Conservation (phyloP, 2,329 filamentous ascomycete species). For the Westerdykella aurantiaca region DNA sequence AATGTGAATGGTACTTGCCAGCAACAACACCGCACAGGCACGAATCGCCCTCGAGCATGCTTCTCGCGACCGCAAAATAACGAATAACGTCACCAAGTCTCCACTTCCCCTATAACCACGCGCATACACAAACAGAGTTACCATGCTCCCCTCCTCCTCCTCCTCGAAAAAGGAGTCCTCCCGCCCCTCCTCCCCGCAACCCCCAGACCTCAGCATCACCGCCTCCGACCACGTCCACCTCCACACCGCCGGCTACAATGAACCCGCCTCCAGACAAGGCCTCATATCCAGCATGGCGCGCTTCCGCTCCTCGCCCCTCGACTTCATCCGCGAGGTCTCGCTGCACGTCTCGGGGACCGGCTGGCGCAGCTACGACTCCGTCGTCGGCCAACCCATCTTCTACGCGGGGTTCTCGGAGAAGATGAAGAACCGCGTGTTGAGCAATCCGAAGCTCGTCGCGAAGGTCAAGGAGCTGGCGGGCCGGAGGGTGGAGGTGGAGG, state of each 20-base stretch:
- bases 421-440: constrained; percentile 74
- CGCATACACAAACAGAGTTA: background rate
- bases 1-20: no score
- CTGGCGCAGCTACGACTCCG: constrained; percentile 89
- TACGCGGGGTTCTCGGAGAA: constrained; percentile 87
- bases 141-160: constrained; percentile 14
- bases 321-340: constrained; percentile 89
- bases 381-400: constrained; percentile 88
- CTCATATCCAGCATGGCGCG: constrained; percentile 79
- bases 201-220: constrained; percentile 44
- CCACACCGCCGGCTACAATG: constrained; percentile 41
- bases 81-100: background rate
- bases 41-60: background rate
- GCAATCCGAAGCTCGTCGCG: constrained; percentile 65
- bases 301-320: constrained; percentile 66
- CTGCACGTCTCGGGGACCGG: constrained; percentile 88
- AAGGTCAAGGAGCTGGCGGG: constrained; percentile 74
- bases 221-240: constrained; percentile 42
- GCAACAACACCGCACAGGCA: background rate
- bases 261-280: constrained; percentile 53
- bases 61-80: background rate
- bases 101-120: background rate
- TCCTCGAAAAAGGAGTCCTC: constrained; percentile 12
- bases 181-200: constrained; percentile 19
- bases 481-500: constrained; percentile 67